A percentile compares a stretch with the other conserved stretches of the same genome.
phyloP scores from a whole-genome alignment of 805 yeast genomes.

The Phaffomyces antillensis region DNA sequence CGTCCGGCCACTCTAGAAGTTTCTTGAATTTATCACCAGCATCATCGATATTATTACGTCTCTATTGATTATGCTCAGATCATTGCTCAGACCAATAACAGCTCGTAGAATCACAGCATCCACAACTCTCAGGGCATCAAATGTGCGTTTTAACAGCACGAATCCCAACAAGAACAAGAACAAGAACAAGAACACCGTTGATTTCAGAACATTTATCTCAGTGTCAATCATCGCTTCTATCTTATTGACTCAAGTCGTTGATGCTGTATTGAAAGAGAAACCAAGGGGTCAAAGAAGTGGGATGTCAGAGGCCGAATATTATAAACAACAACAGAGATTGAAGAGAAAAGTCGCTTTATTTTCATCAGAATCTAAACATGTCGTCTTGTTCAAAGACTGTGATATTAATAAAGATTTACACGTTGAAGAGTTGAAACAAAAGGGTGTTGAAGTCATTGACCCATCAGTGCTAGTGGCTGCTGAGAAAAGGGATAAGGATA shows the following conservation, averaged over 20 bases:
- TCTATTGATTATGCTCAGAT: constrained; percentile 5
- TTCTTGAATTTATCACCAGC: too few relatives aligned
- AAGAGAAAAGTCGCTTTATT: constrained; percentile 42
- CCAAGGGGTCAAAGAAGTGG: constrained; percentile 18
- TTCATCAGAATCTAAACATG: constrained; percentile 32
- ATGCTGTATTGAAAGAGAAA: constrained; percentile 28
- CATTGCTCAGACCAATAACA: neutral
- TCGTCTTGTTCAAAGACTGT: constrained; percentile 30
- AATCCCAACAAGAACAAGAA: constrained; percentile 1
- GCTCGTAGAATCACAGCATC: neutral
- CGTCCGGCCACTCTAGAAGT: too few relatives aligned
- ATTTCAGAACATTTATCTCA: constrained; percentile 32
- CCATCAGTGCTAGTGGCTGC: constrained; percentile 40
- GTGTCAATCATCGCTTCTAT: constrained; percentile 40
- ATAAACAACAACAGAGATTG: constrained; percentile 38
- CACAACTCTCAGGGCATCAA: too few relatives aligned
- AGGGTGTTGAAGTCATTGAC: constrained; percentile 35
- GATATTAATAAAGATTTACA: constrained; percentile 12
- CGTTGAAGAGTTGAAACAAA: constrained; percentile 6
- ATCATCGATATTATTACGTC: too few relatives aligned
- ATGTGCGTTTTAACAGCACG: constrained; percentile 2
- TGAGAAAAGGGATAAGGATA: constrained; percentile 36
- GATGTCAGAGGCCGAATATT: constrained; percentile 34
- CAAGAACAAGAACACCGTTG: constrained; percentile 20
- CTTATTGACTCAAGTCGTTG: constrained; percentile 32